A percentile compares a stretch with the other conserved stretches of the same genome.
phyloP scores from a whole-genome alignment of 129 eudicot species.

The Dittrichia graveolens region DNA sequence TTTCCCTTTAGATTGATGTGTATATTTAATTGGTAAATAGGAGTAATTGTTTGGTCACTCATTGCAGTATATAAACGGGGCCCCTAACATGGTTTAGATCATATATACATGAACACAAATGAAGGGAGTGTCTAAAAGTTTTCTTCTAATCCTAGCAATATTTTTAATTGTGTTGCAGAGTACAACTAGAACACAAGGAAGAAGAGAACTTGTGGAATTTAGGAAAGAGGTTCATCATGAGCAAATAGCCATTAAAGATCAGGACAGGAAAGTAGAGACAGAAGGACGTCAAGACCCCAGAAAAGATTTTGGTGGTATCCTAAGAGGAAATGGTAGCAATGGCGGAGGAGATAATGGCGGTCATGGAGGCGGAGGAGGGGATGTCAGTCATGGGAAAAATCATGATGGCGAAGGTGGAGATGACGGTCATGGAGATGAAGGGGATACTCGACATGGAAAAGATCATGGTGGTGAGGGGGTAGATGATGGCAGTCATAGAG shows the following conservation, averaged over 20 bases:
- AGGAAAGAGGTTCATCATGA: slow-evolving; percentile 15
- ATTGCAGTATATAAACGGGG: no score
- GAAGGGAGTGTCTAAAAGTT: slow-evolving; percentile 20
- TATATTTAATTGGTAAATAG: no score
- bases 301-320: not conserved
- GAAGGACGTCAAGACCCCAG: not conserved
- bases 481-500: not conserved
- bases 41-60: no score
- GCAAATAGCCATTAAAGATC: not conserved
- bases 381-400: not conserved
- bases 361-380: not conserved
- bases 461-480: not conserved
- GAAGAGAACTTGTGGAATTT: slow-evolving; percentile 2
- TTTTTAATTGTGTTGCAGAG: slow-evolving; percentile 23
- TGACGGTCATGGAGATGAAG: not conserved
- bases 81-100: no score
- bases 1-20: no score
- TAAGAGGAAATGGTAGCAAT: not conserved
- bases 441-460: not conserved
- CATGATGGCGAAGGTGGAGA: slow-evolving; percentile 10
- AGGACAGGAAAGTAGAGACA: not conserved
- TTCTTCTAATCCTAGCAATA: slow-evolving; percentile 29
- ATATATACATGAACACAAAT: slow-evolving; percentile 29
- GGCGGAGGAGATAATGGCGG: no score
- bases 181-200: slow-evolving; percentile 21